Evolutionary conservation across 129 eudicot species (phyloP).

Genomic region (Logfia minima): DNA sequence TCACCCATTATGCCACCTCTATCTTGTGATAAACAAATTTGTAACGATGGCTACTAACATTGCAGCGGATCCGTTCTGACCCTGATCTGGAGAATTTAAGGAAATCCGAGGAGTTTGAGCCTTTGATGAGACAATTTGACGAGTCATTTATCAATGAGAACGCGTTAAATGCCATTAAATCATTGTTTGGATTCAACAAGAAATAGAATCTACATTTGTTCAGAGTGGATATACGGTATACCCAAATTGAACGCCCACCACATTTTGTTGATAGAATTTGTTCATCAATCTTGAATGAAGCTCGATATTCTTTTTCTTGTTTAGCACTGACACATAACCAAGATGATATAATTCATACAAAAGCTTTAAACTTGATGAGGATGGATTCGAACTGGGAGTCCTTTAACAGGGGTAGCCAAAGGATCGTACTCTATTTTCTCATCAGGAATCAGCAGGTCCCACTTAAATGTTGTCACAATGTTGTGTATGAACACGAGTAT

Average conservation of each 20-base stretch:
- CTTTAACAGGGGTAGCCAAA: constrained; percentile 24
- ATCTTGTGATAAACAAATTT: background rate
- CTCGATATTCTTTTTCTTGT: constrained; percentile 17
- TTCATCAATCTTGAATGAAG: constrained; percentile 31
- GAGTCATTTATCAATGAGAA: constrained; percentile 96
- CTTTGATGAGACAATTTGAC: constrained; percentile 69
- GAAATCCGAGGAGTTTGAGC: constrained; percentile 64
- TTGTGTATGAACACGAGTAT: constrained; percentile 13
- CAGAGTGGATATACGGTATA: background rate
- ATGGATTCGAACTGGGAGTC: constrained; percentile 26
- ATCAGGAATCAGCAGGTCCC: background rate
- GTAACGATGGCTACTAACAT: background rate
- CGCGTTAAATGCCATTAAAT: constrained; percentile 91
- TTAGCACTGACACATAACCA: background rate
- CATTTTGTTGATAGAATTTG: constrained; percentile 33
- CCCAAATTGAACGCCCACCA: constrained; percentile 14
- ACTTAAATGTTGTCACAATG: background rate
- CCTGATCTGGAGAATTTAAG: constrained; percentile 84
- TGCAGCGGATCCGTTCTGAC: constrained; percentile 87
- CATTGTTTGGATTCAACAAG: constrained; percentile 88
- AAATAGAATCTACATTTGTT: constrained; percentile 36
- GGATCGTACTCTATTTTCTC: constrained; percentile 28
- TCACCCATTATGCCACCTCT: background rate
- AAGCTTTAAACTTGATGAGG: constrained; percentile 21
- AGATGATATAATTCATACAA: background rate